These are phyloP conservation scores for Eucalyptus erythrocorys DNA, from an alignment of 345 rosid species.

Conservation along the genomic window DNA sequence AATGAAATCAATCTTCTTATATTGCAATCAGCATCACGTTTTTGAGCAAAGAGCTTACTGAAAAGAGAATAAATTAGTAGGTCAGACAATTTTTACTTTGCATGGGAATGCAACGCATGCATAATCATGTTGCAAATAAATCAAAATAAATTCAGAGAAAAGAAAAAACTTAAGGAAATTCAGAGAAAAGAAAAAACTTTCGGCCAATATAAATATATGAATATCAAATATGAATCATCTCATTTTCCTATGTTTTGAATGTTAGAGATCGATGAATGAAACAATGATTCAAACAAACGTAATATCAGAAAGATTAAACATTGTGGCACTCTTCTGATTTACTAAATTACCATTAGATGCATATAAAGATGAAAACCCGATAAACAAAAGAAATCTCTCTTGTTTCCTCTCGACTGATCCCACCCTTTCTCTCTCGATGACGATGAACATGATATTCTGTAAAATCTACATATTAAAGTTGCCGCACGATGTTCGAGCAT, in stretches of 20 bases:
- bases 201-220: neutral
- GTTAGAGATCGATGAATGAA: neutral
- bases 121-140: neutral
- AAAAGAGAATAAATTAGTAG: neutral
- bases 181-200: neutral
- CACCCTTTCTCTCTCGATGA: neutral
- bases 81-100: neutral
- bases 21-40: neutral
- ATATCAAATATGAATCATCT: too few species aligned
- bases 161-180: neutral
- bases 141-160: neutral
- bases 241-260: neutral
- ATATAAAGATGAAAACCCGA: neutral
- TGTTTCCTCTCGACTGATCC: neutral
- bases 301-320: neutral
- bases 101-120: neutral
- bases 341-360: neutral
- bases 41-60: neutral
- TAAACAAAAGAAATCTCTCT: neutral
- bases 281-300: rapidly evolving
- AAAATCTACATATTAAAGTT: neutral
- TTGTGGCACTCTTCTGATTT: neutral
- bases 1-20: too few species aligned
- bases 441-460: neutral
- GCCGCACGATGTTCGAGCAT: slow-evolving; percentile 11